A percentile compares a stretch with the other conserved stretches of the same genome.
These are phyloP conservation scores for Aspergillus incahuasiensis DNA, from an alignment of 495 filamentous ascomycete genomes.

Conservation along the genomic window DNA sequence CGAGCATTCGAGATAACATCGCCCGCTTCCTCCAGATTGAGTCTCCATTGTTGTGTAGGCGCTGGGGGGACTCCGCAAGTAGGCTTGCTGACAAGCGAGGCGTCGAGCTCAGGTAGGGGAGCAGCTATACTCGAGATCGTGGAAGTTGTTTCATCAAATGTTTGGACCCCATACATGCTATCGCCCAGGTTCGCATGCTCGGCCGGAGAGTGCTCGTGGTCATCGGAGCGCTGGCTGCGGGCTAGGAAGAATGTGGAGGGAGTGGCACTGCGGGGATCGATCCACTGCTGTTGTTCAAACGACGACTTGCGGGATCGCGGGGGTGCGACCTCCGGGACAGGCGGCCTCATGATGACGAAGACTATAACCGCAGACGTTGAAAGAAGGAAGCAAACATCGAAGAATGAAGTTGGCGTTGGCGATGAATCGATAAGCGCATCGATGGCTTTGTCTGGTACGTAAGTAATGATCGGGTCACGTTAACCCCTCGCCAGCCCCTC, in stretches of 20 bases:
- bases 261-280: slow-evolving; percentile 35
- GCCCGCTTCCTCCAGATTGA: slow-evolving; percentile 26
- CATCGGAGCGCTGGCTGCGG: slow-evolving; percentile 27
- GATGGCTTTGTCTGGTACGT: slow-evolving; percentile 2
- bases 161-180: slow-evolving; percentile 60
- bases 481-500: slow-evolving; percentile 5
- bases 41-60: not conserved
- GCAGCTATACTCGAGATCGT: slow-evolving; percentile 13
- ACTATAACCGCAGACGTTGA: not conserved
- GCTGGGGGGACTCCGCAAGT: not conserved
- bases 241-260: slow-evolving; percentile 48
- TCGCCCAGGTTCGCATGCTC: slow-evolving; percentile 23
- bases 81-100: slow-evolving; percentile 10
- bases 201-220: slow-evolving; percentile 25
- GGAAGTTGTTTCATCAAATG: slow-evolving; percentile 53
- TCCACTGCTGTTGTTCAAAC: slow-evolving; percentile 31
- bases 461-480: slow-evolving; percentile 19
- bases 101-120: slow-evolving; percentile 11
- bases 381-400: slow-evolving; percentile 1
- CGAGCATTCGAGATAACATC: slow-evolving; percentile 28
- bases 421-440: not conserved
- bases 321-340: slow-evolving; percentile 31
- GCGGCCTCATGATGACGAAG: slow-evolving; percentile 34
- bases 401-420: slow-evolving; percentile 1
- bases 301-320: slow-evolving; percentile 33